phyloP scores from a whole-genome alignment of 1,139 yeast species.

The Lodderomyces orthopsilosis region DNA sequence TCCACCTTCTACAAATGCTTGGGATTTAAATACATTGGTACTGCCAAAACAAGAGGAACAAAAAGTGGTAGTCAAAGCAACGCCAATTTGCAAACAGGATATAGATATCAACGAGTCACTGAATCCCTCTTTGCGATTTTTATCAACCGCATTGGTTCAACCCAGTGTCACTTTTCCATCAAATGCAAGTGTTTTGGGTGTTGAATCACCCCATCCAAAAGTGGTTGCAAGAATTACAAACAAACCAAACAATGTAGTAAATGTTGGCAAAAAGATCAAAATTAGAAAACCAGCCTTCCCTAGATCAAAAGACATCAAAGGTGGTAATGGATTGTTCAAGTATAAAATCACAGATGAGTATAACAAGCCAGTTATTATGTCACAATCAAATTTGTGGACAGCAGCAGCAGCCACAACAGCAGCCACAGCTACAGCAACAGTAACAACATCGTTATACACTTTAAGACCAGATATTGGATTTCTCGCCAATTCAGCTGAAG shows the following conservation, averaged over 20 bases:
- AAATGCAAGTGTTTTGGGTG: not conserved
- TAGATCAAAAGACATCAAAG: slow-evolving; percentile 9
- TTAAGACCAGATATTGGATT: not conserved
- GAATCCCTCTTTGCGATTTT: not conserved
- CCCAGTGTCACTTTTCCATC: not conserved
- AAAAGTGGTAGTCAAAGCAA: not conserved
- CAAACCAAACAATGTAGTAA: slow-evolving; percentile 9
- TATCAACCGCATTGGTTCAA: not conserved
- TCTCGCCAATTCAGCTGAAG: not conserved
- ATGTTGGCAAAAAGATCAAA: slow-evolving; percentile 15
- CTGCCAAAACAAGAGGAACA: not conserved
- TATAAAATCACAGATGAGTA: slow-evolving; percentile 5
- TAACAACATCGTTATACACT: not conserved
- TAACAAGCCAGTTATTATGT: not conserved
- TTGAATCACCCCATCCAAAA: not conserved
- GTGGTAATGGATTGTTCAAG: slow-evolving; percentile 10
- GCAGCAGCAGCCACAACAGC: not conserved
- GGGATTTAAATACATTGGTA: slow-evolving; percentile 15
- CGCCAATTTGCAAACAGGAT: not conserved
- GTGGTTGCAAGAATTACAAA: not conserved
- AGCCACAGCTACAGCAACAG: not conserved
- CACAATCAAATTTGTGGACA: not conserved
- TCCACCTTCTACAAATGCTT: slow-evolving; percentile 17
- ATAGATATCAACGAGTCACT: not conserved
- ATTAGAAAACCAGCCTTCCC: slow-evolving; percentile 15